Base-by-base conservation (phyloP, 371 early-diverging fungal genomes). In the Dichotomocladium elegans region DNA sequence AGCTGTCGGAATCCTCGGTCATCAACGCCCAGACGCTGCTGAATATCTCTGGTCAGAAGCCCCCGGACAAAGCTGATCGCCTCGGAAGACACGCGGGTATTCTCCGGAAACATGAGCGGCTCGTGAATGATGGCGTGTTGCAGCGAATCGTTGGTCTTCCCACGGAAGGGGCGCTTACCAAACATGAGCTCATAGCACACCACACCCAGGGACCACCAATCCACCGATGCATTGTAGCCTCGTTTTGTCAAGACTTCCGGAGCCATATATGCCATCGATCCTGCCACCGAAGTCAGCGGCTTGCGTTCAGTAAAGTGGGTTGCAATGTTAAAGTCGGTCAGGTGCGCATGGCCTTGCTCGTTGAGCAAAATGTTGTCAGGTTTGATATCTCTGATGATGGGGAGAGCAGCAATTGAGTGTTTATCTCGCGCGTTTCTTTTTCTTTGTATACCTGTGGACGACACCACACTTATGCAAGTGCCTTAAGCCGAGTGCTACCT, bases 201-300 rank as follows among this genome's bases (percentile, higher is more conserved):
- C 22, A 94, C 86, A 3, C 93, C 95, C 11, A 93, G 62, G 44
- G 87, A 80, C 96, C 96, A 96, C 86, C 91, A 91, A 67, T 96
- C 91, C 2, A 88, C 82, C 0, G 83, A 72, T 33, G 69, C 60
- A 47, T 72, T 68, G 63, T 92, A 92, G 0, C 89, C 87, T 31
- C 83, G 82, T 44, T 80, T 73, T 26, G 65, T 58, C 5, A 92
- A 60, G 6, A 92, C 71, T 58, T 92, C 92, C 0, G 92, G 92
- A 3, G 92, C 79, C 85, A 85, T 85, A 50, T 89, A 88, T 7
- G 83, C 81, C 85, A 83, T 80, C 8, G 83, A 81, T 17, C 90
- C 90, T 15, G 88, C 90, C 10, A 86, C 73, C n/a, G 84, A 77
- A 25, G 71, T 72, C 26, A 85, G 60, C 3, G 84, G 81, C 57